phyloP scores from a whole-genome alignment of 495 filamentous ascomycete species.

The Aspergillus leporis region DNA sequence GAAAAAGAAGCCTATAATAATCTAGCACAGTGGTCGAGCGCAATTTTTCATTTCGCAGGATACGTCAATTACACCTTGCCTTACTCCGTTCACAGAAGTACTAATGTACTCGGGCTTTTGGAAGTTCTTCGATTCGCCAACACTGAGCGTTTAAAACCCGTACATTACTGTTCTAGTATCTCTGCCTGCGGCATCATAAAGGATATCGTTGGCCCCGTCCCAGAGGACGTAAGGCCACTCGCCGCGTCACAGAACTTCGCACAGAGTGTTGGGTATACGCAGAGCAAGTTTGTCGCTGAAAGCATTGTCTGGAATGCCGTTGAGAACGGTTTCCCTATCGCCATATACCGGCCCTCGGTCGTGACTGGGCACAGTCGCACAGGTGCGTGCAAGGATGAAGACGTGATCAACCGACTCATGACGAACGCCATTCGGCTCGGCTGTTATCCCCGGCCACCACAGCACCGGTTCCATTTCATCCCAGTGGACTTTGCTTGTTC shows the following conservation, averaged over 20 bases:
- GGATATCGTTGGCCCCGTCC: background rate
- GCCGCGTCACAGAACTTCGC: slow-evolving; percentile 7
- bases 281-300: slow-evolving; percentile 21
- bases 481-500: slow-evolving; percentile 17
- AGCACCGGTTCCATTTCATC: slow-evolving; percentile 12
- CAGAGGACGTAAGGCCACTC: slow-evolving; percentile 14
- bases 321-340: slow-evolving; percentile 15
- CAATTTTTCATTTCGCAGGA: slow-evolving; percentile 21
- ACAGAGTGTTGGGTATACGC: slow-evolving; percentile 17
- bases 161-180: slow-evolving; percentile 23
- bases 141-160: slow-evolving; percentile 8
- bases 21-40: slow-evolving; percentile 16
- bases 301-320: slow-evolving; percentile 16
- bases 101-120: slow-evolving; percentile 14
- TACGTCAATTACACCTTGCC: slow-evolving; percentile 17
- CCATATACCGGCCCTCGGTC: slow-evolving; percentile 17
- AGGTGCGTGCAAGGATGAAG: slow-evolving; percentile 19
- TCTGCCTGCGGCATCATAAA: slow-evolving; percentile 13
- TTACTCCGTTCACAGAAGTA: slow-evolving; percentile 17
- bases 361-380: slow-evolving; percentile 15
- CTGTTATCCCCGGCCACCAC: slow-evolving; percentile 15
- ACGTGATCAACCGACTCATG: slow-evolving; percentile 18
- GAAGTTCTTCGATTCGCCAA: slow-evolving; percentile 16
- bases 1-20: slow-evolving; percentile 4
- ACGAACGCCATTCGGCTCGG: slow-evolving; percentile 11